Evolutionary conservation across 495 filamentous ascomycete genomes (phyloP).

Genomic region (Xanthoparmelia taractica): DNA sequence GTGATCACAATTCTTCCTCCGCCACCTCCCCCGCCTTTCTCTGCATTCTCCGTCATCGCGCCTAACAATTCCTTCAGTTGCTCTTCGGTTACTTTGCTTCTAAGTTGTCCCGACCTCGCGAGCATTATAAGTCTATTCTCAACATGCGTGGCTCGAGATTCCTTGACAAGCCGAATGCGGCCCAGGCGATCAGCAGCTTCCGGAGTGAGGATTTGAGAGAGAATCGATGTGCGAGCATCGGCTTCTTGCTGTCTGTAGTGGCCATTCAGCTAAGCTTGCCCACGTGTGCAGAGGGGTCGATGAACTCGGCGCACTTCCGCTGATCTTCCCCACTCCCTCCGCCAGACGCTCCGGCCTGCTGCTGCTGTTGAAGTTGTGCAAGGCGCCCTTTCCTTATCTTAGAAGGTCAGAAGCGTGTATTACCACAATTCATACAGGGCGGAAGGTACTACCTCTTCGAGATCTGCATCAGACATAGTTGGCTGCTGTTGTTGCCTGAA

Average conservation of each 20-base stretch:
- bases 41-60: conserved; percentile 66
- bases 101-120: conserved; percentile 77
- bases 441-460: conserved; percentile 57
- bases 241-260: conserved; percentile 57
- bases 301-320: conserved; percentile 47
- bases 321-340: conserved; percentile 51
- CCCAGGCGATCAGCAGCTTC: conserved; percentile 88
- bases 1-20: conserved; percentile 68
- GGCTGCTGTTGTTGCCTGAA: neutral
- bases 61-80: conserved; percentile 87
- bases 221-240: conserved; percentile 66
- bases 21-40: conserved; percentile 37
- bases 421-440: neutral
- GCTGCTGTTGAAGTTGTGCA: conserved; percentile 79
- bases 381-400: conserved; percentile 85
- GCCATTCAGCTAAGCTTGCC: conserved; percentile 11
- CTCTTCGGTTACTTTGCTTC: conserved; percentile 79
- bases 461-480: conserved; percentile 75
- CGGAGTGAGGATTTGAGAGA: conserved; percentile 87
- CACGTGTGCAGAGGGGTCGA: neutral
- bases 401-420: conserved; percentile 6
- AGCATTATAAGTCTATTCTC: conserved; percentile 92
- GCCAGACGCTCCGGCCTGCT: conserved; percentile 46
- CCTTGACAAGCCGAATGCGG: conserved; percentile 92
- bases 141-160: conserved; percentile 77